Evolutionary conservation across 495 filamentous ascomycete species (phyloP), one percentile per base, ranked within the genome.

Genomic region (Extremus antarcticus): DNA sequence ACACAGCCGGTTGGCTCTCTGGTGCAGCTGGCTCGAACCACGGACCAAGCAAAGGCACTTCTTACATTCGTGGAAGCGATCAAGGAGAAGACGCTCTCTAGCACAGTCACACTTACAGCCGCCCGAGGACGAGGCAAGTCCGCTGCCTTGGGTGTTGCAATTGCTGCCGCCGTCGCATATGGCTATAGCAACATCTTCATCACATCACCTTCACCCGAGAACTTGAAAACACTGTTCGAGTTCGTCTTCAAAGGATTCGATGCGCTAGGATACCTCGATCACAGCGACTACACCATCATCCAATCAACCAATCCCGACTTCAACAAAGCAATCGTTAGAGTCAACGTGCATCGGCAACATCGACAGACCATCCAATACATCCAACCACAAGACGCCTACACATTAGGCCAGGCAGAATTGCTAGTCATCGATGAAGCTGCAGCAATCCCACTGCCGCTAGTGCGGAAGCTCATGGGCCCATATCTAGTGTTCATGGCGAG

Each of bases 121-220:
- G 94, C 86, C 22, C 83, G 94, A 80, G 94, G 94, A 63, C 82
- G 94, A 63, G 94, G 94, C 68, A 99, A 99, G 72, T 97, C 92
- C 19, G 94, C 94, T 29, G 90, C 91, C 35, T 76, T 97, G 59
- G 94, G 94, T 65, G 80, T 99, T 52, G 87, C 94, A 16, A 86
- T 99, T 55, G 90, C 94, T 39, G 89, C 94, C 9, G 94, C 94
- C 15, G 77, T 97, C 53, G 90, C 91, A 0, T 87, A 96, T 64
- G 94, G 94, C 19, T 99, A 99, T 66, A 94, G 88, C 72, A 99
- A 99, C 67, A 94, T 99, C 63, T 99, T 99, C 74, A 95, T 99
- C 65, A 99, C 94, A 1, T 99, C 94, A 21, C 94, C 94, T 16
- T 95, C 87, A 58, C 94, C 94, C 1, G 94, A 97, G 73, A 99